Evolutionary conservation across 2,329 filamentous ascomycete genomes (phyloP).

Genomic region (Hansfordia pulvinata): DNA sequence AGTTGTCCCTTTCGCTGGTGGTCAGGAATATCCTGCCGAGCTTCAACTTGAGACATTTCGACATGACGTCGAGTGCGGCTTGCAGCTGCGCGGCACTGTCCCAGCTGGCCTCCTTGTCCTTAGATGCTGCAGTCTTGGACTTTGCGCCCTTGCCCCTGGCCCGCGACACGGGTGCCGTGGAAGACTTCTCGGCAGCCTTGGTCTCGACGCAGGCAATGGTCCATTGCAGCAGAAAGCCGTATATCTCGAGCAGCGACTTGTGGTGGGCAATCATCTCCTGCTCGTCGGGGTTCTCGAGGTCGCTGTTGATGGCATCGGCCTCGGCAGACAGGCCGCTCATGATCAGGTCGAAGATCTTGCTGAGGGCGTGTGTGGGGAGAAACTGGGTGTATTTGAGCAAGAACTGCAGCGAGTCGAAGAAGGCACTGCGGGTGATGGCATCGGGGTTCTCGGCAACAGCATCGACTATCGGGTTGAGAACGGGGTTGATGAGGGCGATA

Average conservation of each 20-base stretch:
- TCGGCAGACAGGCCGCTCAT: slow-evolving; percentile 77
- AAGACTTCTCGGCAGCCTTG: slow-evolving; percentile 82
- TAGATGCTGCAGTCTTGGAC: slow-evolving; percentile 52
- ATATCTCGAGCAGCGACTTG: slow-evolving; percentile 85
- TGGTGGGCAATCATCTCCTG: slow-evolving; percentile 78
- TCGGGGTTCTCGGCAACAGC: slow-evolving; percentile 86
- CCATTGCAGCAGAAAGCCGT: slow-evolving; percentile 91
- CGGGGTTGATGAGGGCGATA: slow-evolving; percentile 59
- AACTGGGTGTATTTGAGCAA: slow-evolving; percentile 84
- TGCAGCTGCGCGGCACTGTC: slow-evolving; percentile 83
- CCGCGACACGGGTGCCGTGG: slow-evolving; percentile 53
- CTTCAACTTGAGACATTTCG: slow-evolving; percentile 88
- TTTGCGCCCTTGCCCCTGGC: slow-evolving; percentile 63
- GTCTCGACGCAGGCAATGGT: slow-evolving; percentile 87
- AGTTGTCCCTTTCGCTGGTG: slow-evolving; percentile 90
- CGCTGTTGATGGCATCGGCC: slow-evolving; percentile 71
- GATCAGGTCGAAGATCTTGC: slow-evolving; percentile 85
- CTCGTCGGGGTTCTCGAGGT: slow-evolving; percentile 76
- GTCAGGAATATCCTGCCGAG: slow-evolving; percentile 88
- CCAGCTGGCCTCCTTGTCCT: slow-evolving; percentile 63
- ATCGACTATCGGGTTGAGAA: slow-evolving; percentile 86
- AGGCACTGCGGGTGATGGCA: slow-evolving; percentile 61
- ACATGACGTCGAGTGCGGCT: slow-evolving; percentile 82
- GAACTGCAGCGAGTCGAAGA: slow-evolving; percentile 90
- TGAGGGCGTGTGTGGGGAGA: slow-evolving; percentile 69